Evolutionary conservation across 345 rosid genomes (phyloP), one percentile per base, ranked within the genome.

Genomic region (Cardamine occulta): DNA sequence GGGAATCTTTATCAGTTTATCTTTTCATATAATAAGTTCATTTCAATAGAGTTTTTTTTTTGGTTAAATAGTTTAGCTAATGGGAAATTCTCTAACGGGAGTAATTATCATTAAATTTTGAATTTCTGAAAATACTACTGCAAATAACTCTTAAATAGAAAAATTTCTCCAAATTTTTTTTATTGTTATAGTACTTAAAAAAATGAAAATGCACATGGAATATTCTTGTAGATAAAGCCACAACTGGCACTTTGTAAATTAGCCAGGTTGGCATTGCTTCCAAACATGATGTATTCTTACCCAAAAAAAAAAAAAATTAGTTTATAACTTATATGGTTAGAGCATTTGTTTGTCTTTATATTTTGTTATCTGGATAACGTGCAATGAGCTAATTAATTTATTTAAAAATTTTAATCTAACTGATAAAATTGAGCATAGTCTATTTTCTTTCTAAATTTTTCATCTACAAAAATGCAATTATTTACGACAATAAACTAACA

Each of bases 251-350:
- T 58, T 26, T 34, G 17, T 17, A 47, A 47, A 65, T 47, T 24
- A 66, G 59, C 61, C 53, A 66, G 59, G 61, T 58, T 66, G 73
- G 67, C 18, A 58, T 58, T 66, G 78, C 66, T 66, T 74, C 49
- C 52, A 58, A 65, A 15, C 26, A 15, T 56, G 4, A 21, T 21
- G 21, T 2, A 4, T 52, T 62, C n/a, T 31, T 31, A 44, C 35
- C 9, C 15, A 13, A 19, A 0, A 21, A 21, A 21, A 5, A 21
- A 13, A 19, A 0, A n/a, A n/a, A n/a, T n/a, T n/a, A n/a, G n/a
- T n/a, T n/a, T n/a, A 51, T 35, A 51, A 11, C 15, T 48, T 60
- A 60, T 21, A 60, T 32, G 31, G 13, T 59, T 29, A 34, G 44
- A 29, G 23, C 18, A 26, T 5, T 19, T 49, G 18, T 49, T 49